Percentiles rank a stretch among this genome's conserved stretches.
phyloP scores from a whole-genome alignment of 2,329 filamentous ascomycete species.

The Penicillium aurantiogriseum region DNA sequence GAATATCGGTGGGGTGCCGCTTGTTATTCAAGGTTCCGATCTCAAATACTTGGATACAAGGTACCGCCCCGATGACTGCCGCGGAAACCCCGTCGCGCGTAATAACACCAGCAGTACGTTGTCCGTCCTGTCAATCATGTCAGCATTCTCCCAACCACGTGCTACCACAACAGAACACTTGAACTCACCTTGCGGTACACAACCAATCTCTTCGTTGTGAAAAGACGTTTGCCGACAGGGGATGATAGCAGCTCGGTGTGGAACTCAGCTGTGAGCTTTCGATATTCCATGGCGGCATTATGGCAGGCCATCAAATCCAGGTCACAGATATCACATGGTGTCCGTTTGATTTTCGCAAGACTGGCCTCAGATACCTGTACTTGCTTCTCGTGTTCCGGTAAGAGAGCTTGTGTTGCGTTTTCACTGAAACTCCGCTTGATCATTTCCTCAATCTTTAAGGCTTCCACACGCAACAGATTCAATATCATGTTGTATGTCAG shows the following conservation, averaged over 20 bases:
- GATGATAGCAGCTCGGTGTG: slow-evolving; percentile 74
- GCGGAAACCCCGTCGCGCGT: slow-evolving; percentile 70
- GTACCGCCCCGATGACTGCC: slow-evolving; percentile 62
- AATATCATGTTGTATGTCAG: slow-evolving; percentile 99
- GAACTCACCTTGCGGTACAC: slow-evolving; percentile 66
- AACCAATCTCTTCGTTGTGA: slow-evolving; percentile 71
- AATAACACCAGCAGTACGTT: slow-evolving; percentile 78
- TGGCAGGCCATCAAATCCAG: slow-evolving; percentile 77
- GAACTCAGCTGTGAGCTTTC: slow-evolving; percentile 74
- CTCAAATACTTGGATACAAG: slow-evolving; percentile 75
- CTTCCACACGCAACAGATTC: slow-evolving; percentile 90
- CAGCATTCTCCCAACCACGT: slow-evolving; percentile 13
- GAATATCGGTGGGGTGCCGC: slow-evolving; percentile 76
- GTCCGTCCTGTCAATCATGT: slow-evolving; percentile 60
- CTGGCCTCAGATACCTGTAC: slow-evolving; percentile 90
- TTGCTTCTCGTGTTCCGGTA: slow-evolving; percentile 93
- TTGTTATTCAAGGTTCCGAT: slow-evolving; percentile 67
- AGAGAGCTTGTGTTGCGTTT: slow-evolving; percentile 88
- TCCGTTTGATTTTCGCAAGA: slow-evolving; percentile 83
- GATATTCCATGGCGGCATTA: slow-evolving; percentile 75
- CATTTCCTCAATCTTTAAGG: slow-evolving; percentile 98
- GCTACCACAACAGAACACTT: neutral
- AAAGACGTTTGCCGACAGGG: slow-evolving; percentile 78
- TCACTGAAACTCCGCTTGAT: slow-evolving; percentile 99
- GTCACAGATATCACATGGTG: slow-evolving; percentile 79